Evolutionary conservation across 345 rosid species (phyloP).

Genomic region (Gossypium thurberi): DNA sequence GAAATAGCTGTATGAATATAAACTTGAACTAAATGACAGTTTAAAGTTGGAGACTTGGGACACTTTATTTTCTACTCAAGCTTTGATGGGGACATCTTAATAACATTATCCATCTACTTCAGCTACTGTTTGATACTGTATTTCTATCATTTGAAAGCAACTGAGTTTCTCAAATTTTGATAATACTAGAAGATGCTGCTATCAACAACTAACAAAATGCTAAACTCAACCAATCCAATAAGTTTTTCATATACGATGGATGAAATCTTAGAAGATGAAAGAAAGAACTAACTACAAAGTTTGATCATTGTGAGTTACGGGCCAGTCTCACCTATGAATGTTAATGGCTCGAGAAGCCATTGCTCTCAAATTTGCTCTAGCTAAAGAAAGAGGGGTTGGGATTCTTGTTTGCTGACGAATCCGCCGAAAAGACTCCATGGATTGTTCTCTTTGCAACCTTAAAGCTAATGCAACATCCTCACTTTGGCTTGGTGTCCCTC

Average conservation of each 20-base stretch:
- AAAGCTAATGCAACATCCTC: constrained; percentile 75
- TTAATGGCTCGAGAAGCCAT: constrained; percentile 81
- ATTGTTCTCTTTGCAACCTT: constrained; percentile 83
- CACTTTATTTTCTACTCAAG: neutral
- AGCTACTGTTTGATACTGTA: neutral
- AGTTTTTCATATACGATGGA: neutral
- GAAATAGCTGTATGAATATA: neutral
- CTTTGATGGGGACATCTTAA: neutral
- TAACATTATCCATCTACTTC: neutral
- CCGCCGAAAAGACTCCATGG: constrained; percentile 50
- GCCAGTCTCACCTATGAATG: too few relatives aligned
- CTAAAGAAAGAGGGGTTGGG: constrained; percentile 34
- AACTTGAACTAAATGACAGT: neutral
- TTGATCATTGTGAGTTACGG: too few relatives aligned
- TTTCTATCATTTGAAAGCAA: neutral
- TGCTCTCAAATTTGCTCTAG: constrained; percentile 84
- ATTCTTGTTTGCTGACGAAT: constrained; percentile 19
- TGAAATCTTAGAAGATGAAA: neutral
- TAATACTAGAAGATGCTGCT: too few relatives aligned
- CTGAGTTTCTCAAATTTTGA: neutral
- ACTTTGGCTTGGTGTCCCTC: constrained; percentile 42
- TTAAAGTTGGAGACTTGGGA: neutral
- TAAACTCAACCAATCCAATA: neutral
- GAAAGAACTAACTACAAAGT: too few relatives aligned
- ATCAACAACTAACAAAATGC: neutral